Evolutionary conservation across 148 eudicot species (phyloP), one percentile per base, ranked within the genome.

Genomic region (Rhododendron molle): DNA sequence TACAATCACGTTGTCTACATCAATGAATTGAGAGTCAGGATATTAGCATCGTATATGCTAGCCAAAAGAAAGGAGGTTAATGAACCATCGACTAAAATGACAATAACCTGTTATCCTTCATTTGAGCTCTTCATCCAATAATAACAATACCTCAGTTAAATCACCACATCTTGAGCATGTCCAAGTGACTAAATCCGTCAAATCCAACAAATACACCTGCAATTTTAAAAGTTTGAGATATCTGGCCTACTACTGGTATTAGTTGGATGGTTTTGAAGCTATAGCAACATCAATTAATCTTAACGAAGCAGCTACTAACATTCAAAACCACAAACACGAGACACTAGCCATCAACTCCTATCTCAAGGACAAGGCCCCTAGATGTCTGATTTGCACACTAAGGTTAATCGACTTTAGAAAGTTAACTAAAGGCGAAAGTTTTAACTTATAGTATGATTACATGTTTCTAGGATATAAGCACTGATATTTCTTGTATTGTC

Each of bases 151-250:
- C n/a, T n/a, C n/a, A 81, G 96, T 94, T 86, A 92, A 81, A 87
- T 88, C 96, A 90, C 90, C 76, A 89, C 99, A 97, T 92, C 96
- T 92, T 85, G 96, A 89, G 88, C 99, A 97, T 38, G 99, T 93
- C 99, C 99, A 97, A 34, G 92, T 87, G 87, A 97, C 90, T 52
- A 97, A 88, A 83, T 93, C 96, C 18, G 98, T 94, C 91, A 93
- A 92, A 90, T 97, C 98, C 60, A 98, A 95, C 88, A 95, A 87
- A 86, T 97, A 97, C 12, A 95, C 99, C 98, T 97, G 89, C 86
- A 85, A 88, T 80, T 40, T 83, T 14, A 21, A 26, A 43, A 46
- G 46, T 76, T 89, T 47, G 32, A 84, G 76, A 58, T 56, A 5
- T 21, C 36, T 43, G 0, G 54, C 12, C 36, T 18, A 72, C 50